Percentiles rank a stretch among this genome's conserved stretches.
phyloP scores from a whole-genome alignment of 208 protist species.

The Crithidia thermophila region DNA sequence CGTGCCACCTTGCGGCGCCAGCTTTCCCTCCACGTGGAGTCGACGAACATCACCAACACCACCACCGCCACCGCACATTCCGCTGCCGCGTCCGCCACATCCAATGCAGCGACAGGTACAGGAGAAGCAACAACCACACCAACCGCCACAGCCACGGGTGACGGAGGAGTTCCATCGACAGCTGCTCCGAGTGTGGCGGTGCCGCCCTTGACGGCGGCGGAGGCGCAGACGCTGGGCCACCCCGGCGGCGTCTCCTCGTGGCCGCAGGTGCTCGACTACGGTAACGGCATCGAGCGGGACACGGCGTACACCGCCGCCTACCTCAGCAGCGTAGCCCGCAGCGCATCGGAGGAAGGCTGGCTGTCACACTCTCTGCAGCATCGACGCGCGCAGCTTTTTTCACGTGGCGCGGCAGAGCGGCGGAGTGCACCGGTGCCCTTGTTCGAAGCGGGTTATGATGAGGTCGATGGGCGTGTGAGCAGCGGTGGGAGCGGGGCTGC shows the following conservation, averaged over 20 bases:
- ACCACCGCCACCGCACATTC: not conserved
- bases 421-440: not conserved
- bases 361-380: constrained; percentile 21
- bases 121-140: no score
- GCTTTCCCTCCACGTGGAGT: constrained; percentile 11
- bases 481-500: no score
- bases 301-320: constrained; percentile 50
- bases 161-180: no score
- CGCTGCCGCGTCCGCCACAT: no score
- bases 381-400: constrained; percentile 16
- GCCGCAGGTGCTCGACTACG: constrained; percentile 48
- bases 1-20: constrained; percentile 29
- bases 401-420: not conserved
- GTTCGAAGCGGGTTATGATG: no score
- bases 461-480: no score
- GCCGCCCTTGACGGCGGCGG: constrained; percentile 9
- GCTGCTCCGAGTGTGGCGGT: not conserved
- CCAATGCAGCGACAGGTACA: no score
- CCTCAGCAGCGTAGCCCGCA: constrained; percentile 42
- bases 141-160: no score
- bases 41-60: not conserved
- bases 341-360: constrained; percentile 45
- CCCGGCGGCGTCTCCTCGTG: constrained; percentile 57
- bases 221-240: constrained; percentile 28
- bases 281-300: constrained; percentile 55